Base-by-base conservation (phyloP, 306 rosid species). In the Betula pendula region DNA sequence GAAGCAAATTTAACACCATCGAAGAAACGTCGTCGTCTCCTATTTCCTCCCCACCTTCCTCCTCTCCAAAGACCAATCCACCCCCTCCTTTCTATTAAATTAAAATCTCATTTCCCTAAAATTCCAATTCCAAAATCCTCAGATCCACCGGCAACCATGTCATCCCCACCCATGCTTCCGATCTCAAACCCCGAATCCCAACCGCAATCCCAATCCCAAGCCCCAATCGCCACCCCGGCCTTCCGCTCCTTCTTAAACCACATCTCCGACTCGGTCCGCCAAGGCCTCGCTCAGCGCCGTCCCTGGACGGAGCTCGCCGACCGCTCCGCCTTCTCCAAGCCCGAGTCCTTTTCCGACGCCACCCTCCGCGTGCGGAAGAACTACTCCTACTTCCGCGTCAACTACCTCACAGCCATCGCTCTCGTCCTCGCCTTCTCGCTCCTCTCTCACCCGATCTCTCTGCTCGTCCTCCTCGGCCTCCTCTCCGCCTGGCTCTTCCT, bases 401-500 rank as follows among this genome's bases (percentile, higher is more conserved):
- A 95, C 79, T 92, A 95, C 88, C 83, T 89, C 72, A 76, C 96
- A 51, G 51, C 80, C 38, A 68, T 88, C 12, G 80, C 91, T 1
- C 65, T 48, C 35, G 78, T 85, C 53, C 88, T 95, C 24, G 96
- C 85, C 0, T 52, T 95, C 4, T 95, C 97, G 1, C 97, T 95
- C 62, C 48, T 95, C 24, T 81, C 97, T 0, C 81, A 92, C 50
- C 99, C 99, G 0, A 68, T 91, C 56, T 95, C 99, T 0, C 87
- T 90, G 31, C 19, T 92, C 20, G 81, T 86, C 40, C 90, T 95
- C 52, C 9, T 85, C 3, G 93, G 94, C 8, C 89, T 95, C 49
- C 85, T 92, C 70, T 85, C 88, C n/a, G 80, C 90, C 2, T 95
- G 97, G 99, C 82, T 92, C 68, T 95, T 95, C 84, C 97, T 95